These are phyloP conservation scores for Fusarium temperatum DNA, from an alignment of 2,329 filamentous ascomycete genomes.

Conservation along the genomic window DNA sequence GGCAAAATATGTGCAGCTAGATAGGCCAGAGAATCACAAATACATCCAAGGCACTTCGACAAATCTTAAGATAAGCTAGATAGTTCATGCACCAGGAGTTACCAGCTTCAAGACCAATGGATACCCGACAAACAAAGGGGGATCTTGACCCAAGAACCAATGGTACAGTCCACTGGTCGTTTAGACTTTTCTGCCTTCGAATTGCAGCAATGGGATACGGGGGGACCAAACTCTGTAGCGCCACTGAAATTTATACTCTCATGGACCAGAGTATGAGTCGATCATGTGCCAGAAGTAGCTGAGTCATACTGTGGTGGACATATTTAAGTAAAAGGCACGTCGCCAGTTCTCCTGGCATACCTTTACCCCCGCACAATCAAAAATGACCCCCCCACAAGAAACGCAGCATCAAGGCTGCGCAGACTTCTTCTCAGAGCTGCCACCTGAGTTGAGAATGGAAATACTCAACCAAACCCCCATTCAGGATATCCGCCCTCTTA, in stretches of 20 bases:
- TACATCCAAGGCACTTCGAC: background rate
- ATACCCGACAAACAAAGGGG: rapidly evolving
- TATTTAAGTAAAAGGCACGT: background rate
- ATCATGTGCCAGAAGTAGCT: background rate
- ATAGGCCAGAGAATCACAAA: background rate
- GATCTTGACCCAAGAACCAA: background rate
- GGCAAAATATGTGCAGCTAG: background rate
- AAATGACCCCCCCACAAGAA: background rate
- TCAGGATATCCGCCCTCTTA: background rate
- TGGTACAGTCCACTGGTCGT: background rate
- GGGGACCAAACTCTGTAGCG: background rate
- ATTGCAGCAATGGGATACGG: background rate
- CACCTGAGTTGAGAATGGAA: background rate
- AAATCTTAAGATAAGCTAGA: background rate
- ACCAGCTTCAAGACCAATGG: background rate
- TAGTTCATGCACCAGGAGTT: background rate
- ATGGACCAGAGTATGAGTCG: background rate
- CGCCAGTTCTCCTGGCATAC: background rate
- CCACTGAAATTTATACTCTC: background rate
- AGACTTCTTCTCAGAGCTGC: background rate
- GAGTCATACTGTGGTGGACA: background rate
- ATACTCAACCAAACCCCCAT: background rate
- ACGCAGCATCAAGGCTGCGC: background rate
- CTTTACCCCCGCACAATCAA: background rate
- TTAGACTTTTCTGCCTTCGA: background rate